Conservation (phyloP, 345 rosid genomes). For the Gossypium turneri region DNA sequence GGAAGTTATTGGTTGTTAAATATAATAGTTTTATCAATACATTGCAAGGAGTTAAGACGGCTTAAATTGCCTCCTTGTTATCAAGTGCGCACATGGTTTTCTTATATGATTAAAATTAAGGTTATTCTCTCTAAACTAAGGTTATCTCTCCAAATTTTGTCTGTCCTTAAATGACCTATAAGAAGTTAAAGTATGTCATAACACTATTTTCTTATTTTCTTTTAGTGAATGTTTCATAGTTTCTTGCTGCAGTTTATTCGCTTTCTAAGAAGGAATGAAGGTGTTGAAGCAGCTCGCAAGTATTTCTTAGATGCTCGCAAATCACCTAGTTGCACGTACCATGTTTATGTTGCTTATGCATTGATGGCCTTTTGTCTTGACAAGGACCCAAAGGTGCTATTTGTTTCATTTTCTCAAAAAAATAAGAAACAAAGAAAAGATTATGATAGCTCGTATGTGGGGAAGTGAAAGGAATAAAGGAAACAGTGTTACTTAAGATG, state of each 20-base stretch:
- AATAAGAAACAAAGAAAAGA: neutral
- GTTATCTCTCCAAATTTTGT: neutral
- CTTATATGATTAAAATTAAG: neutral
- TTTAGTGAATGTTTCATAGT: constrained; percentile 1
- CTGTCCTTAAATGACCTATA: neutral
- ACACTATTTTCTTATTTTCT: neutral
- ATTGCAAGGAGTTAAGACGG: neutral
- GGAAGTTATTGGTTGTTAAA: constrained; percentile 14
- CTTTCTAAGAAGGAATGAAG: constrained; percentile 84
- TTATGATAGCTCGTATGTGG: neutral
- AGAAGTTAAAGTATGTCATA: neutral
- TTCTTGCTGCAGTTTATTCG: constrained; percentile 61
- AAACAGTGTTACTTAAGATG: neutral
- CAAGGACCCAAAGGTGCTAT: constrained; percentile 81
- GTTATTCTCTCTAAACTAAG: neutral
- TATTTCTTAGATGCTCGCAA: constrained; percentile 84
- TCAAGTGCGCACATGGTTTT: neutral
- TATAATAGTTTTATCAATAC: constrained; percentile 2
- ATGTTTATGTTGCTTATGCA: constrained; percentile 91
- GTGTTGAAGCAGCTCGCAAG: constrained; percentile 94
- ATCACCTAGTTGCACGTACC: constrained; percentile 79
- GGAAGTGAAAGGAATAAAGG: neutral
- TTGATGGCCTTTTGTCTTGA: constrained; percentile 84
- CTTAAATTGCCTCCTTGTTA: neutral
- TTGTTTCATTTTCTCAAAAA: neutral